phyloP scores from a whole-genome alignment of 1,284 basidiomycete species.

The Veloporphyrellus conicus region DNA sequence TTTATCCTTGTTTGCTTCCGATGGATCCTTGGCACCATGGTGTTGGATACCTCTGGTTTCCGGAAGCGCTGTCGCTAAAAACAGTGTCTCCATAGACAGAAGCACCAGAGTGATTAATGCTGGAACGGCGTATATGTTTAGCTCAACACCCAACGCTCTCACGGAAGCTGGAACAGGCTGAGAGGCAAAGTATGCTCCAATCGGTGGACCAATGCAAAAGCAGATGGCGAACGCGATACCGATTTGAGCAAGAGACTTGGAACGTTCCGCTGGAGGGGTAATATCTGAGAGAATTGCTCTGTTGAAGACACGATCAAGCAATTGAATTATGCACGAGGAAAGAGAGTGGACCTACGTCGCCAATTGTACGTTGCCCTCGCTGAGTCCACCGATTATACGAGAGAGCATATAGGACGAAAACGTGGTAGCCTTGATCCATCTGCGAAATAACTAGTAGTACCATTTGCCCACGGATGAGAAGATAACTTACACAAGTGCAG shows the following conservation, averaged over 20 bases:
- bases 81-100: conserved; percentile 65
- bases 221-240: conserved; percentile 92
- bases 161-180: conserved; percentile 57
- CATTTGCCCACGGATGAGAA: background rate
- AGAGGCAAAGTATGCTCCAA: conserved; percentile 78
- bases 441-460: conserved; percentile 23
- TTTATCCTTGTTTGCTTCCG: conserved; percentile 15
- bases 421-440: conserved; percentile 84
- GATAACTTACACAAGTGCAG: conserved; percentile 66
- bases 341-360: conserved; percentile 55
- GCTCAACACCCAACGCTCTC: conserved; percentile 55
- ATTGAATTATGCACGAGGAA: background rate
- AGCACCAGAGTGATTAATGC: conserved; percentile 74
- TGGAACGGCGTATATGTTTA: conserved; percentile 84
- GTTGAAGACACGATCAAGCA: conserved; percentile 1
- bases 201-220: conserved; percentile 82
- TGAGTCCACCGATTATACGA: conserved; percentile 81
- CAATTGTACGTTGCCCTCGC: conserved; percentile 82
- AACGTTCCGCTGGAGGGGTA: conserved; percentile 70
- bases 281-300: conserved; percentile 90
- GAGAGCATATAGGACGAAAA: conserved; percentile 88
- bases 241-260: conserved; percentile 82
- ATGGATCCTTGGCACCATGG: conserved; percentile 24
- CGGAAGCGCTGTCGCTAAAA: conserved; percentile 68
- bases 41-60: conserved; percentile 62